phyloP scores from a whole-genome alignment of 805 yeast species.

The Ogataea nitratoaversa region DNA sequence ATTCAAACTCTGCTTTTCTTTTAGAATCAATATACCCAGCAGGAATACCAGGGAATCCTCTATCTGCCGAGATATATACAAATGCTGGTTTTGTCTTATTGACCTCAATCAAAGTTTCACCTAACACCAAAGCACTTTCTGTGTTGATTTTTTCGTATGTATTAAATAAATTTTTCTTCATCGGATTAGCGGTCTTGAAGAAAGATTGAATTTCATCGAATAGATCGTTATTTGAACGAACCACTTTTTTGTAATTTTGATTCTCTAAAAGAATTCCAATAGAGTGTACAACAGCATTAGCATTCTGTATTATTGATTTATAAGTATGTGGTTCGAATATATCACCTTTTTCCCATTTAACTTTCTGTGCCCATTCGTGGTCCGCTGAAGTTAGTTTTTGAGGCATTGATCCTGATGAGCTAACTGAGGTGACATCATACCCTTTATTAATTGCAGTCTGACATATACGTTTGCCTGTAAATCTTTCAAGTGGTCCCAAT shows the following conservation, averaged over 20 bases:
- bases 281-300: constrained; percentile 74
- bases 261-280: constrained; percentile 75
- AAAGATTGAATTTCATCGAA: constrained; percentile 34
- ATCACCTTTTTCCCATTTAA: constrained; percentile 65
- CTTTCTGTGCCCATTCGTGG: constrained; percentile 49
- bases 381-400: constrained; percentile 28
- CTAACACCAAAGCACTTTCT: constrained; percentile 63
- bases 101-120: constrained; percentile 43
- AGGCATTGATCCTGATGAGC: constrained; percentile 52
- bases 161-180: constrained; percentile 40
- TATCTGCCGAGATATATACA: constrained; percentile 80
- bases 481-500: too few relatives aligned
- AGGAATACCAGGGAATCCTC: constrained; percentile 64
- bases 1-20: constrained; percentile 67
- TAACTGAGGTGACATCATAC: constrained; percentile 60
- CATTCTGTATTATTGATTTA: constrained; percentile 38
- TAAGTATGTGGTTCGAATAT: constrained; percentile 64
- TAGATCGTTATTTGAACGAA: constrained; percentile 30
- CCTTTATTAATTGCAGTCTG: constrained; percentile 62
- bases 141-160: constrained; percentile 64
- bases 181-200: constrained; percentile 59
- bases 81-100: constrained; percentile 34
- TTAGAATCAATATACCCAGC: constrained; percentile 70
- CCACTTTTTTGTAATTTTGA: constrained; percentile 57
- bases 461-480: constrained; percentile 59